A percentile compares a stretch with the other conserved stretches of the same genome.
These are phyloP conservation scores for Aspergillus pseudoterreus DNA, from an alignment of 2,329 filamentous ascomycete species.

Conservation along the genomic window DNA sequence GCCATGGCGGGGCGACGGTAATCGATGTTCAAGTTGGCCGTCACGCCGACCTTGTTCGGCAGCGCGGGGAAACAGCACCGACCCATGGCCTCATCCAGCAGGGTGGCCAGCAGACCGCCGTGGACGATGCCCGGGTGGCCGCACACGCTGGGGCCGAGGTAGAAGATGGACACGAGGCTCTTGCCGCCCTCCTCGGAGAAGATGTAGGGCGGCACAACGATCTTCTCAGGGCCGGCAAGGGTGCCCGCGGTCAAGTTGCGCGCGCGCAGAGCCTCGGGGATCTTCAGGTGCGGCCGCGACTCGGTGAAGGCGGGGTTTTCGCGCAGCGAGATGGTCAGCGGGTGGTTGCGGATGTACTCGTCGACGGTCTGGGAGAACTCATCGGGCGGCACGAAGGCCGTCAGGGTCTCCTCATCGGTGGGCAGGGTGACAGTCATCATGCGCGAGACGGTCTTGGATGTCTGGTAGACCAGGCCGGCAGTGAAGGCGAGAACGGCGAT, in stretches of 20 bases:
- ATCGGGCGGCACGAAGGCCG: slow-evolving; percentile 58
- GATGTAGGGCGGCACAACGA: slow-evolving; percentile 75
- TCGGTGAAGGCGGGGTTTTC: slow-evolving; percentile 64
- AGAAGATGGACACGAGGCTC: slow-evolving; percentile 67
- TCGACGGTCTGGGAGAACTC: slow-evolving; percentile 60
- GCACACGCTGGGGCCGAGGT: slow-evolving; percentile 75
- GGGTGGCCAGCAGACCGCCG: slow-evolving; percentile 84
- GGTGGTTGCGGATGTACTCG: slow-evolving; percentile 69
- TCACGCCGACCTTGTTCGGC: slow-evolving; percentile 76
- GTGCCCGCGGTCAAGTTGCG: slow-evolving; percentile 81
- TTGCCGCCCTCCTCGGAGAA: slow-evolving; percentile 71
- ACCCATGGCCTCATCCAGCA: slow-evolving; percentile 86
- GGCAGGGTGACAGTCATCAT: slow-evolving; percentile 42
- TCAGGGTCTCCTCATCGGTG: slow-evolving; percentile 70
- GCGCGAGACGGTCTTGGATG: slow-evolving; percentile 20
- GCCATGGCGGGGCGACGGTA: slow-evolving; percentile 80
- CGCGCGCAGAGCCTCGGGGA: slow-evolving; percentile 64
- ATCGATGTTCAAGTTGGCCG: slow-evolving; percentile 76
- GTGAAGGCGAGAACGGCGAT: slow-evolving; percentile 34
- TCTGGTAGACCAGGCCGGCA: slow-evolving; percentile 27
- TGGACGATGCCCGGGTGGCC: slow-evolving; percentile 90
- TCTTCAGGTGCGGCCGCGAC: slow-evolving; percentile 81
- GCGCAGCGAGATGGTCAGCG: slow-evolving; percentile 68
- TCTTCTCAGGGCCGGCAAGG: slow-evolving; percentile 68
- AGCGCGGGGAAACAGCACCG: slow-evolving; percentile 84